These are phyloP conservation scores for Aspergillus brasiliensis DNA, from an alignment of 2,329 filamentous ascomycete genomes.

Conservation along the genomic window DNA sequence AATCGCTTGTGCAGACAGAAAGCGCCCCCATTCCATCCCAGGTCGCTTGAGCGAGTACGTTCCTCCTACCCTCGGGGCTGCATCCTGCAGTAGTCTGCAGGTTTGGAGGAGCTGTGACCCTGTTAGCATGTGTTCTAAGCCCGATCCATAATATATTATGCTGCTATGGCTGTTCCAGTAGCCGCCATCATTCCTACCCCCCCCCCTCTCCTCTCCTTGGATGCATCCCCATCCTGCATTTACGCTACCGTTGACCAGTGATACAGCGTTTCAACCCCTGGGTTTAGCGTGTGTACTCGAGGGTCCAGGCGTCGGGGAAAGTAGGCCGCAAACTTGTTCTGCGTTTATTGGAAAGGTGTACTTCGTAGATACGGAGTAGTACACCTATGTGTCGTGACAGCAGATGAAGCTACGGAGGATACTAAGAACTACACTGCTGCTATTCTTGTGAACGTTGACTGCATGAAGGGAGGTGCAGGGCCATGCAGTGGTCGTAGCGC, in stretches of 20 bases:
- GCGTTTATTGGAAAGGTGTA: background rate
- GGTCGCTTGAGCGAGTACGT: background rate
- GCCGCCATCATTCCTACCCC: constrained; percentile 7
- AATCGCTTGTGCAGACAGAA: constrained; percentile 2
- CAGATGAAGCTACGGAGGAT: background rate
- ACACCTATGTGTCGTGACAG: background rate
- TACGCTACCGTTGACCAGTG: constrained; percentile 5
- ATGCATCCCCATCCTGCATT: constrained; percentile 7
- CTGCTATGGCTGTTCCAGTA: constrained; percentile 13
- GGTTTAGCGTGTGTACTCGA: background rate
- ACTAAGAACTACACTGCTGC: background rate
- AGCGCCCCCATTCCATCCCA: background rate
- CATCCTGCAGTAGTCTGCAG: constrained; percentile 9
- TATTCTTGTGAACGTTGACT: background rate
- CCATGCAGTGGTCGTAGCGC: constrained; percentile 8
- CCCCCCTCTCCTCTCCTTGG: background rate
- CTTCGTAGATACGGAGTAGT: background rate
- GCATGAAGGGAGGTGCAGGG: constrained; percentile 2
- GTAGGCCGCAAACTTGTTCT: background rate
- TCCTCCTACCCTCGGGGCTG: background rate
- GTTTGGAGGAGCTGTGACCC: constrained; percentile 5
- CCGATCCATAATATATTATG: background rate
- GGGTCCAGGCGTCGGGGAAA: background rate
- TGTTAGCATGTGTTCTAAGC: background rate
- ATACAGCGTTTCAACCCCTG: background rate